These are phyloP conservation scores for Trypanosoma rangeli DNA, from an alignment of 208 protist genomes.

Conservation along the genomic window DNA sequence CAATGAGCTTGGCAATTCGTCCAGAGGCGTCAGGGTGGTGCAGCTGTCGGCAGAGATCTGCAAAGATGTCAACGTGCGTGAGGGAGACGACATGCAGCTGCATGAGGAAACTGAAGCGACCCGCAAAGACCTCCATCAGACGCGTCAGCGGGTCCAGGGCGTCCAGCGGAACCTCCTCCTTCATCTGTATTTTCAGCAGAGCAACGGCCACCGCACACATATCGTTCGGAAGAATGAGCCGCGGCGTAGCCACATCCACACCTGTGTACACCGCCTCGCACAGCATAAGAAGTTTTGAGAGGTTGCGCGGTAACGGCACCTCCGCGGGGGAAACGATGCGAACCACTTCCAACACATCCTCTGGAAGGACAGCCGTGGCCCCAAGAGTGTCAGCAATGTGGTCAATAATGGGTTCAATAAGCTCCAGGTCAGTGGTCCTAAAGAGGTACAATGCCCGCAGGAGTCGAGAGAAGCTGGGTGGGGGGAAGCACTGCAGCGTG, in stretches of 20 bases:
- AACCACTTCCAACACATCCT: conserved; percentile 28
- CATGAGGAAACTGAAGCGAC: conserved; percentile 39
- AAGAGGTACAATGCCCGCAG: conserved; percentile 52
- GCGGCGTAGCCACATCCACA: conserved; percentile 5
- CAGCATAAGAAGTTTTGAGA: conserved; percentile 14
- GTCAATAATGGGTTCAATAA: conserved; percentile 58
- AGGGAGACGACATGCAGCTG: conserved; percentile 52
- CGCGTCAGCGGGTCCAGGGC: conserved; percentile 44
- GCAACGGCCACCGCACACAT: conserved; percentile 51
- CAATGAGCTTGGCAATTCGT: conserved; percentile 29
- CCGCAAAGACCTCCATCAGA: conserved; percentile 61
- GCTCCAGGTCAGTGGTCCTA: conserved; percentile 37
- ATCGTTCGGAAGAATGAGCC: conserved; percentile 49
- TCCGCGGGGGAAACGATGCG: conserved; percentile 21
- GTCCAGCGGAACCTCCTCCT: conserved; percentile 54
- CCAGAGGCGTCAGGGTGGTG: conserved; percentile 60
- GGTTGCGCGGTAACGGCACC: conserved; percentile 23
- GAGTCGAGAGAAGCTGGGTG: conserved; percentile 72
- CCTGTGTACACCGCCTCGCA: conserved; percentile 34
- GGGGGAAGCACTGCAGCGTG: conserved; percentile 47
- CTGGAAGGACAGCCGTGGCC: background rate
- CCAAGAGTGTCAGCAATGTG: conserved; percentile 29
- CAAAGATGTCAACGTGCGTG: conserved; percentile 48
- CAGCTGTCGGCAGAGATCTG: conserved; percentile 37
- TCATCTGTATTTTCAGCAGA: conserved; percentile 40